Base-by-base conservation (phyloP, 257 asterid species). In the Solanum lycopersicoides region DNA sequence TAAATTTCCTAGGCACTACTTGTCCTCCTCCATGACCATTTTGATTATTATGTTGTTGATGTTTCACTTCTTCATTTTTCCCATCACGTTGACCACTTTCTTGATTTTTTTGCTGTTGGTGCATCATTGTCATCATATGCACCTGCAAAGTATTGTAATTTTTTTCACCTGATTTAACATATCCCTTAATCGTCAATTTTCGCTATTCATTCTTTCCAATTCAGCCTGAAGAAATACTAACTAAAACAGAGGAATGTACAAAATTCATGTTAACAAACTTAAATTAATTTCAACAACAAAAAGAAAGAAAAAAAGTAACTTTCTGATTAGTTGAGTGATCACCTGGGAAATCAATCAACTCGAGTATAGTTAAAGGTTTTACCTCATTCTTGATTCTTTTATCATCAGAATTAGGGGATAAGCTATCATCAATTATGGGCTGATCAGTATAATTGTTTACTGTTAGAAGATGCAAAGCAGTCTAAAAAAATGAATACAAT, bases 391-490 rank as follows among this genome's bases (percentile, higher is more conserved):
- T 93, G 13, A 92, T 88, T 91, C 90, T 92, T 90, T 91, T 93
- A 23, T 90, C 92, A 20, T 91, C 93, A 3, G 93, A 90, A 75
- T 88, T 89, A 4, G 93, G 88, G 2, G 94, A 91, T 20, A 90
- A 66, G 47, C 94, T 91, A 59, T 93, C 95, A 14, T 93, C 96
- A 35, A 92, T 93, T 6, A 89, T 65, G 21, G 98, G 92, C 90
- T 91, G 95, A 41, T 96, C 98, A 28, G 94, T 91, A 25, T 92
- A 91, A 18, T 92, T 90, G 86, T 95, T 95, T 11, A 92, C 90
- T 6, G 98, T 95, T 60, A 92, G 93, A 77, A 95, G 98, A 82
- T 93, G 95, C 93, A 94, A 92, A 11, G 96, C 95, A 50, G 96
- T 96, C 98, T 95, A 87, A 45, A 87, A 14, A 84, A 28, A 63